These are phyloP conservation scores for Hymenoscyphus fructigenus DNA, from an alignment of 2,329 filamentous ascomycete species.

Conservation along the genomic window DNA sequence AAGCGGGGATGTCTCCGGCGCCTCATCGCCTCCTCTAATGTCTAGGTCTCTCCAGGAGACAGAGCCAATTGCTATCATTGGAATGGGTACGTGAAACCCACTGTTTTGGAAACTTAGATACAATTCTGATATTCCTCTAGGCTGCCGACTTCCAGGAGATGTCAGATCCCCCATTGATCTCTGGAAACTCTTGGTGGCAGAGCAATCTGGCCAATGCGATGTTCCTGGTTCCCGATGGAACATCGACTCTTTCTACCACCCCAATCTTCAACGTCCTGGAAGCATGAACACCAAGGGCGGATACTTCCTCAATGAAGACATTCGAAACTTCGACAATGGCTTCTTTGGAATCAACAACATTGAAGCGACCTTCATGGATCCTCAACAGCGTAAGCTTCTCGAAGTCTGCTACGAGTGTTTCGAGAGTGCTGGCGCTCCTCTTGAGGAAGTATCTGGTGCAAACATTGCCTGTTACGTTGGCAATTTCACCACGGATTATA, in stretches of 20 bases:
- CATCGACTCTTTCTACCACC: slow-evolving; percentile 19
- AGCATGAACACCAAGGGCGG: slow-evolving; percentile 20
- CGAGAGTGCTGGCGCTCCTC: slow-evolving; percentile 28
- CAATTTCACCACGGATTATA: slow-evolving; percentile 23
- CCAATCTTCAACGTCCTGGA: slow-evolving; percentile 16
- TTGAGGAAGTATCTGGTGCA: slow-evolving; percentile 26
- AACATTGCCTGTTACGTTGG: slow-evolving; percentile 28
- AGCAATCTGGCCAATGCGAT: slow-evolving; percentile 29
- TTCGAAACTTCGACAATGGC: slow-evolving; percentile 23
- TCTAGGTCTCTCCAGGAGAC: not conserved
- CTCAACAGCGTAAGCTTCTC: slow-evolving; percentile 32
- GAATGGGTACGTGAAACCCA: slow-evolving; percentile 32
- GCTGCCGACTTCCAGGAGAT: slow-evolving; percentile 19
- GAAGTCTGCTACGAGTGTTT: slow-evolving; percentile 34
- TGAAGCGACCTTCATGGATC: slow-evolving; percentile 29
- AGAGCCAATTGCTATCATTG: slow-evolving; percentile 35
- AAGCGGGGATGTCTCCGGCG: slow-evolving; percentile 1
- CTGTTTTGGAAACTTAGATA: not conserved
- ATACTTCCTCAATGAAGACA: slow-evolving; percentile 17
- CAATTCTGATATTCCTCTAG: slow-evolving; percentile 5
- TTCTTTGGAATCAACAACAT: slow-evolving; percentile 26
- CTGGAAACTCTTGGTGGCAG: slow-evolving; percentile 22
- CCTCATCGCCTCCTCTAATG: not conserved
- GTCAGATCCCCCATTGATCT: slow-evolving; percentile 18
- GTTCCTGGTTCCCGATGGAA: slow-evolving; percentile 22